Percentiles rank a stretch among this genome's conserved stretches.
These are phyloP conservation scores for Guadua angustifolia DNA, from an alignment of 176 grass and related monocot species.

Conservation along the genomic window DNA sequence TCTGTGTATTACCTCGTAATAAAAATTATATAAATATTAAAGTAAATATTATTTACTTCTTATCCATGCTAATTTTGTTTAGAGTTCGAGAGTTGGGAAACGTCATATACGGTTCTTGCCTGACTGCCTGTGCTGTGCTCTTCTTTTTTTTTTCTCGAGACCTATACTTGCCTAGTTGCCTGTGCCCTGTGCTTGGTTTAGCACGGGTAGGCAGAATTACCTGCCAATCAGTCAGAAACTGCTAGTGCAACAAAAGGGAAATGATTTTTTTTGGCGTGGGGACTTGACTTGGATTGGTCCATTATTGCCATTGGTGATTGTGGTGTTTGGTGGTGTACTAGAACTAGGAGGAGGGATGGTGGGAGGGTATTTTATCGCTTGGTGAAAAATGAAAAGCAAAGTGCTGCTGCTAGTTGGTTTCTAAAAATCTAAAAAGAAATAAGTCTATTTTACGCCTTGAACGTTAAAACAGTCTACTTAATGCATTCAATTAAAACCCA, in stretches of 20 bases:
- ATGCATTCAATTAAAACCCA: too few relatives aligned
- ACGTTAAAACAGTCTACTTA: too few relatives aligned
- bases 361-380: background rate
- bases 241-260: background rate
- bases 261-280: background rate
- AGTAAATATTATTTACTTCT: too few relatives aligned
- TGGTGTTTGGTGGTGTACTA: slow-evolving; percentile 20
- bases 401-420: background rate
- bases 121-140: too few relatives aligned
- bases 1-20: too few relatives aligned
- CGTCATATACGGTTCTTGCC: too few relatives aligned
- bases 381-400: background rate
- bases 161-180: background rate
- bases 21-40: too few relatives aligned
- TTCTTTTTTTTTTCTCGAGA: background rate
- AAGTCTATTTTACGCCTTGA: too few relatives aligned
- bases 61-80: too few relatives aligned
- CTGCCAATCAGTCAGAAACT: background rate
- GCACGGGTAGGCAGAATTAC: background rate
- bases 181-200: background rate
- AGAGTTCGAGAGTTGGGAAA: too few relatives aligned
- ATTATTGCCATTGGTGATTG: background rate
- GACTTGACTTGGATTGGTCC: background rate
- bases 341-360: background rate
- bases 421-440: background rate